These are phyloP conservation scores for Ramichloridium luteum DNA, from an alignment of 2,329 filamentous ascomycete genomes.

Conservation along the genomic window DNA sequence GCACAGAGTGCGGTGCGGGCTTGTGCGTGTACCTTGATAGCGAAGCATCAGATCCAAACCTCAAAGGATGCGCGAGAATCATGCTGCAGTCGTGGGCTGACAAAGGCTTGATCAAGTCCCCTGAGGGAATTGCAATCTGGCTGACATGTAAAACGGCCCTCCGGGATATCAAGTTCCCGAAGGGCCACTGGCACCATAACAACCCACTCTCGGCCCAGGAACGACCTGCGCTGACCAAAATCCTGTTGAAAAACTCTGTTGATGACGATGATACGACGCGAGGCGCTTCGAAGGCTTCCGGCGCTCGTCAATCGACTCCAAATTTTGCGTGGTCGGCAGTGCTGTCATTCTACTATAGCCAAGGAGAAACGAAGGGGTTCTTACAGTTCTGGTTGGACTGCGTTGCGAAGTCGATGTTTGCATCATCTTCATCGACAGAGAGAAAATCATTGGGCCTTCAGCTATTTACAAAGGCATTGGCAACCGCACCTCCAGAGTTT, in stretches of 20 bases:
- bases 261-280: slow-evolving; percentile 21
- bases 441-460: slow-evolving; percentile 89
- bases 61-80: slow-evolving; percentile 9
- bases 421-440: slow-evolving; percentile 66
- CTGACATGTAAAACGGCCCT: slow-evolving; percentile 55
- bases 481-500: slow-evolving; percentile 37
- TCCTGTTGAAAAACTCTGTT: slow-evolving; percentile 63
- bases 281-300: slow-evolving; percentile 38
- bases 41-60: slow-evolving; percentile 9
- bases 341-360: slow-evolving; percentile 34
- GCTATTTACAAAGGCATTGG: slow-evolving; percentile 66
- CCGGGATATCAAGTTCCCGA: slow-evolving; percentile 50
- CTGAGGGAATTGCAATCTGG: slow-evolving; percentile 86
- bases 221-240: slow-evolving; percentile 55
- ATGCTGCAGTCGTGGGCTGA: slow-evolving; percentile 18
- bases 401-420: slow-evolving; percentile 79
- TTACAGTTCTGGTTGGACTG: slow-evolving; percentile 73
- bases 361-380: slow-evolving; percentile 39
- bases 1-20: slow-evolving; percentile 75
- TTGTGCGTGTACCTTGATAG: slow-evolving; percentile 54
- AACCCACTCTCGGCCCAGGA: slow-evolving; percentile 63
- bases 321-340: slow-evolving; percentile 83
- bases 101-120: slow-evolving; percentile 59
- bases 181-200: slow-evolving; percentile 58
- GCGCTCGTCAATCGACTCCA: slow-evolving; percentile 56